A percentile compares a stretch with the other conserved stretches of the same genome.
Conservation (phyloP, 2,329 filamentous ascomycete genomes). For the Pseudocercospora pini-densiflorae region DNA sequence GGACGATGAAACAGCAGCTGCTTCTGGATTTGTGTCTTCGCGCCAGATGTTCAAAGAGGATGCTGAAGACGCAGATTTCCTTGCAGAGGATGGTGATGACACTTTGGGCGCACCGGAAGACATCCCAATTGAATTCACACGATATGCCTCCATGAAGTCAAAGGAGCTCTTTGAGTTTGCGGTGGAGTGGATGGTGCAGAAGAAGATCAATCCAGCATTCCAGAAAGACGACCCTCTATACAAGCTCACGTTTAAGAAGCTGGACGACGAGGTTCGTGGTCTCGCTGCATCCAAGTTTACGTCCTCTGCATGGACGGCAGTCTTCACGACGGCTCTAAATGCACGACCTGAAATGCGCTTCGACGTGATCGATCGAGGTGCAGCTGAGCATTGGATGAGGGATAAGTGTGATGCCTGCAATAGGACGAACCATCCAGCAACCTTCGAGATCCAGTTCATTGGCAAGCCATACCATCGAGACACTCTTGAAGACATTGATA, state of each 20-base stretch:
- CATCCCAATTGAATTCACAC: conserved; percentile 70
- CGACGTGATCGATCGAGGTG: conserved; percentile 47
- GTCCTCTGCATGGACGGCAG: conserved; percentile 70
- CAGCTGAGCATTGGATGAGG: conserved; percentile 41
- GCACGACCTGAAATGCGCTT: conserved; percentile 67
- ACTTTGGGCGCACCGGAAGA: conserved; percentile 59
- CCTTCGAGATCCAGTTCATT: conserved; percentile 64
- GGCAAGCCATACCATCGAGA: conserved; percentile 69
- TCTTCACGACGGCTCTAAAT: conserved; percentile 69
- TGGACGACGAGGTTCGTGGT: conserved; percentile 71
- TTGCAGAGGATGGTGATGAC: conserved; percentile 59
- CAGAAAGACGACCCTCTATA: conserved; percentile 67
- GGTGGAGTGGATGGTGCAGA: conserved; percentile 81
- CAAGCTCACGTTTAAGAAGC: conserved; percentile 68
- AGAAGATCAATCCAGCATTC: conserved; percentile 75
- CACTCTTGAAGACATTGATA: conserved; percentile 66
- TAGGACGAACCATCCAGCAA: conserved; percentile 69
- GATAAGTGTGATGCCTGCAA: conserved; percentile 73
- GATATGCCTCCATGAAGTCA: conserved; percentile 67
- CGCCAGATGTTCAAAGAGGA: conserved; percentile 54
- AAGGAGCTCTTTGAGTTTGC: conserved; percentile 75
- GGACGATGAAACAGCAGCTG: conserved; percentile 42
- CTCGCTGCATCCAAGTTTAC: conserved; percentile 72
- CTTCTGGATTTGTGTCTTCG: conserved; percentile 37
- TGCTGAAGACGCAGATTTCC: conserved; percentile 68